Evolutionary conservation across 2,329 filamentous ascomycete genomes (phyloP).

Genomic region (Pseudocercospora fijiensis): DNA sequence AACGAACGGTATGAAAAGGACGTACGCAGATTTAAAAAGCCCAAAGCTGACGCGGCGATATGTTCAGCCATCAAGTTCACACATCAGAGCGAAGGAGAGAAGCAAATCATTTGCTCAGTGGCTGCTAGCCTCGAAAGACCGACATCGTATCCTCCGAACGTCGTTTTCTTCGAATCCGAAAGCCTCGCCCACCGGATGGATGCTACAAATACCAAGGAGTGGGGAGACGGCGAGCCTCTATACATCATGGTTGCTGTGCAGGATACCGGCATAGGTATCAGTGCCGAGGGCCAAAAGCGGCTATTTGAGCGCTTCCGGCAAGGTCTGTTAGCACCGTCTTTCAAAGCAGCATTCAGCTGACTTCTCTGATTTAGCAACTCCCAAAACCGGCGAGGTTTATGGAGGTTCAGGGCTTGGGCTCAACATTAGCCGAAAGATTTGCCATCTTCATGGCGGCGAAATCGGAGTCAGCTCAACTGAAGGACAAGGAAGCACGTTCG

Average conservation of each 20-base stretch:
- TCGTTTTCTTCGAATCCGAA: slow-evolving; percentile 46
- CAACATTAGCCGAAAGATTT: slow-evolving; percentile 48
- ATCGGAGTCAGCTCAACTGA: slow-evolving; percentile 45
- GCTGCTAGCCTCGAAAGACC: slow-evolving; percentile 37
- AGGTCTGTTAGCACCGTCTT: not conserved
- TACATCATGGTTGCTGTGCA: slow-evolving; percentile 49
- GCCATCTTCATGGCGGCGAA: slow-evolving; percentile 46
- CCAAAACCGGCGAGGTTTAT: slow-evolving; percentile 41
- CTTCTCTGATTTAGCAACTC: slow-evolving; percentile 24
- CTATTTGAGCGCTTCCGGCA: slow-evolving; percentile 47
- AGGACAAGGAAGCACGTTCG: slow-evolving; percentile 44
- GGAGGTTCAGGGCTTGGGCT: slow-evolving; percentile 48
- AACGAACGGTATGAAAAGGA: slow-evolving; percentile 15
- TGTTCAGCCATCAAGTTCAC: slow-evolving; percentile 37
- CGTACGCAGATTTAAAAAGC: not conserved
- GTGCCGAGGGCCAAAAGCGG: slow-evolving; percentile 41
- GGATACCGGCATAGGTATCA: slow-evolving; percentile 48
- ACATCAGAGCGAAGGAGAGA: slow-evolving; percentile 27
- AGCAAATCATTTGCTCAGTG: slow-evolving; percentile 30
- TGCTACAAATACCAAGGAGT: slow-evolving; percentile 43
- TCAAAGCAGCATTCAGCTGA: not conserved
- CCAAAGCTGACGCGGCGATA: not conserved
- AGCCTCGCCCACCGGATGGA: slow-evolving; percentile 42
- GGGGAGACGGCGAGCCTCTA: slow-evolving; percentile 42
- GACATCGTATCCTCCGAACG: slow-evolving; percentile 45